phyloP scores from a whole-genome alignment of 192 early-diverging fungal species.

The Allomyces javanicus region DNA sequence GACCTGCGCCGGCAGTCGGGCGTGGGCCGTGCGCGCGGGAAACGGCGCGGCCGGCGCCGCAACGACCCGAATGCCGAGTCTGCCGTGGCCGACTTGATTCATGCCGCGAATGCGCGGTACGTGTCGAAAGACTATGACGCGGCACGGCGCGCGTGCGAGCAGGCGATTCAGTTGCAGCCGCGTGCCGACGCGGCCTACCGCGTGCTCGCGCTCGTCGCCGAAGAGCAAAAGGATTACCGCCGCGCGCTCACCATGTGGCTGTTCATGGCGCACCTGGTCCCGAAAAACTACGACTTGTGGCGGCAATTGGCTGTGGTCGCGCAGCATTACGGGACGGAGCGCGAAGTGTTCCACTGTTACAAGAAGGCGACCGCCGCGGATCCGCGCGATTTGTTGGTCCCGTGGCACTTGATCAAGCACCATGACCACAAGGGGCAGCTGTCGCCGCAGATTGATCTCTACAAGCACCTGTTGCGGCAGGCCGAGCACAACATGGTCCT shows the following conservation, averaged over 20 bases:
- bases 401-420: not conserved
- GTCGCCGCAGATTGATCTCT: not conserved
- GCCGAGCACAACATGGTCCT: not conserved
- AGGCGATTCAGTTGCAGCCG: not conserved
- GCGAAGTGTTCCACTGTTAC: not conserved
- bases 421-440: not conserved
- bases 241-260: not conserved
- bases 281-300: not conserved
- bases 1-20: not conserved
- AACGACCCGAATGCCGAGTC: not conserved
- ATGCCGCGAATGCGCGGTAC: not conserved
- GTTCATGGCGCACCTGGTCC: not conserved
- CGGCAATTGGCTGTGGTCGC: not conserved
- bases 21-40: not conserved
- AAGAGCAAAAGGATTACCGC: not conserved
- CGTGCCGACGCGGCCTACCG: not conserved
- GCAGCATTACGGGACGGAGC: not conserved
- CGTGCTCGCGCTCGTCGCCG: not conserved
- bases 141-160: not conserved
- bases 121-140: not conserved
- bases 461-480: not conserved
- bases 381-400: not conserved
- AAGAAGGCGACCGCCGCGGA: not conserved
- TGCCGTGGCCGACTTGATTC: not conserved
- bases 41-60: not conserved